These are phyloP conservation scores for Beta corolliflora DNA, from an alignment of 179 eudicot genomes.

Conservation along the genomic window DNA sequence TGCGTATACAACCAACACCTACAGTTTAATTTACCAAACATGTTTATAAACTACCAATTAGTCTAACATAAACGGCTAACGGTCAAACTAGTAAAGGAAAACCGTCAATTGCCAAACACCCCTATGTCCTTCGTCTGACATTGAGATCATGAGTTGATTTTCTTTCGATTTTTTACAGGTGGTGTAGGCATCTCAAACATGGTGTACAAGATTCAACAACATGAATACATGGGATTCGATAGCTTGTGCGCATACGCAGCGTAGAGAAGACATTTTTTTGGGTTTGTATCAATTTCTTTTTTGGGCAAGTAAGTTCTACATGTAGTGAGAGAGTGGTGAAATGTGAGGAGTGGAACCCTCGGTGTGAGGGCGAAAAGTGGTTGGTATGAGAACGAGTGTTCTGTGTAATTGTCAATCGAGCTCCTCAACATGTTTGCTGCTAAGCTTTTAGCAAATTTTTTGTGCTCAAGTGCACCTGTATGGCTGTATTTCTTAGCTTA, in stretches of 20 bases:
- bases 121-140: neutral
- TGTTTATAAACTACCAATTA: too few relatives aligned
- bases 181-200: constrained; percentile 46
- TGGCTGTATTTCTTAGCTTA: neutral
- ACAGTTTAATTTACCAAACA: too few relatives aligned
- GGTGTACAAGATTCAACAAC: constrained; percentile 35
- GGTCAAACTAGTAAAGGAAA: too few relatives aligned
- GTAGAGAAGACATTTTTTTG: constrained; percentile 10
- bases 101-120: too few relatives aligned
- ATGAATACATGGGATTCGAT: constrained; percentile 56
- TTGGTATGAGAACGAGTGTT: neutral
- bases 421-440: neutral
- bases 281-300: neutral
- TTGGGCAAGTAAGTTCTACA: constrained; percentile 9
- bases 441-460: constrained; percentile 8
- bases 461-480: constrained; percentile 18
- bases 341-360: neutral
- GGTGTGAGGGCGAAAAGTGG: neutral
- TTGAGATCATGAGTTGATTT: neutral
- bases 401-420: neutral
- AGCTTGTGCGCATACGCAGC: constrained; percentile 39
- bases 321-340: neutral
- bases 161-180: constrained; percentile 24
- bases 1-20: too few relatives aligned
- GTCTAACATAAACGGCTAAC: too few relatives aligned